Evolutionary conservation across 495 filamentous ascomycete genomes (phyloP).

Genomic region (Tetracladium marchalianum): DNA sequence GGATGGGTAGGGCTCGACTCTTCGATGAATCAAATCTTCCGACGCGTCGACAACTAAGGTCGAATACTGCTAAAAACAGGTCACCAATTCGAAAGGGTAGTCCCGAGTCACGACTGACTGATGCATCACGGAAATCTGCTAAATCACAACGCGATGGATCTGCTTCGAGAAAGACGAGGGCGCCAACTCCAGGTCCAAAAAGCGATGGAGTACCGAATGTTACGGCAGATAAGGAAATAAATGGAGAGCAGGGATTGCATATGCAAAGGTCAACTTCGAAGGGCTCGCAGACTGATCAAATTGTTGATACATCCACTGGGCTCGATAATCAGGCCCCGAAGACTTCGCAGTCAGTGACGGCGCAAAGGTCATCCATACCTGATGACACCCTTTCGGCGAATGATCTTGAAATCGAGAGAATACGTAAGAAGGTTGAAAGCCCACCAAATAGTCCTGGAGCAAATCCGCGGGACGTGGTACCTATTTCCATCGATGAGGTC

Average conservation of each 20-base stretch:
- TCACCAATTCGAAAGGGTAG: slow-evolving; percentile 19
- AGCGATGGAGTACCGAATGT: slow-evolving; percentile 6
- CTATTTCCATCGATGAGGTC: slow-evolving; percentile 16
- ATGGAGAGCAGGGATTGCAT: slow-evolving; percentile 11
- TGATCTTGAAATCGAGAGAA: slow-evolving; percentile 14
- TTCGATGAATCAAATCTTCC: slow-evolving; percentile 67
- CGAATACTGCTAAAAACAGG: slow-evolving; percentile 24
- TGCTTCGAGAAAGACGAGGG: slow-evolving; percentile 14
- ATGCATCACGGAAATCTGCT: slow-evolving; percentile 16
- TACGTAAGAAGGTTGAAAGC: slow-evolving; percentile 13
- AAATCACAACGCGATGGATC: slow-evolving; percentile 17
- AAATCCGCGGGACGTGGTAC: slow-evolving; percentile 16
- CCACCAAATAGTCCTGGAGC: slow-evolving; percentile 19
- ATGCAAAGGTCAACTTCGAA: slow-evolving; percentile 16
- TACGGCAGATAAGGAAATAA: slow-evolving; percentile 1
- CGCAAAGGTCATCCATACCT: slow-evolving; percentile 2
- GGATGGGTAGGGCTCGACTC: slow-evolving; percentile 49
- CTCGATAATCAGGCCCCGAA: slow-evolving; percentile 11
- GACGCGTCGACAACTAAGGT: slow-evolving; percentile 36
- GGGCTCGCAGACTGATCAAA: slow-evolving; percentile 17
- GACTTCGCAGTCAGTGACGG: slow-evolving; percentile 11
- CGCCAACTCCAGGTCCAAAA: slow-evolving; percentile 9
- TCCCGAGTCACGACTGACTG: slow-evolving; percentile 16
- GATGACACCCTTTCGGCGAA: slow-evolving; percentile 43
- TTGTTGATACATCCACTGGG: slow-evolving; percentile 8